phyloP scores from a whole-genome alignment of 345 rosid genomes.

The Anacardium occidentale region DNA sequence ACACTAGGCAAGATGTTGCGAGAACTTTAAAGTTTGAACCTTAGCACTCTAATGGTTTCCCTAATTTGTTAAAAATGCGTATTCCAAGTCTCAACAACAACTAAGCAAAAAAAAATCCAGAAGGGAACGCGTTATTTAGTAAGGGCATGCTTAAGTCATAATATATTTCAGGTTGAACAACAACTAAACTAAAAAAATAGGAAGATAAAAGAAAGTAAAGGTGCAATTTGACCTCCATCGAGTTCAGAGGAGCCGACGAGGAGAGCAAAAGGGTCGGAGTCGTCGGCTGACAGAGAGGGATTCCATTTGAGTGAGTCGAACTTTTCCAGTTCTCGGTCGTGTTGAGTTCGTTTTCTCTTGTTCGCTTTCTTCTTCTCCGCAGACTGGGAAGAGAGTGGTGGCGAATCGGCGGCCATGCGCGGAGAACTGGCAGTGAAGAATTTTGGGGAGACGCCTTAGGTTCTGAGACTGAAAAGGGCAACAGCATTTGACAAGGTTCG shows the following conservation, averaged over 20 bases:
- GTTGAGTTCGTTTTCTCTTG: conserved; percentile 38
- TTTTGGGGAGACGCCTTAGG: too few relatives aligned
- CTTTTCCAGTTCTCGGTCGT: conserved; percentile 41
- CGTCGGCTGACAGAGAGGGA: conserved; percentile 45
- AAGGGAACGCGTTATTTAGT: too few relatives aligned
- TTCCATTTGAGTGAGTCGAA: conserved; percentile 64
- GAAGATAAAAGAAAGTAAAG: not conserved
- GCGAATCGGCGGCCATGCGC: conserved; percentile 31
- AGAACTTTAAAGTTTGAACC: not conserved
- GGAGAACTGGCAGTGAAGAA: not conserved
- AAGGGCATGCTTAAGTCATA: too few relatives aligned
- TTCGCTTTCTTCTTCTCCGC: conserved; percentile 24
- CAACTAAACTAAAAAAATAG: not conserved
- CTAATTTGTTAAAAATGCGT: not conserved
- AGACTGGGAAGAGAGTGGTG: conserved; percentile 7
- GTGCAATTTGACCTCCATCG: conserved; percentile 59
- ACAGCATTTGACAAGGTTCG: too few relatives aligned
- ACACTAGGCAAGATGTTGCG: not conserved
- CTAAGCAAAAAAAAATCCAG: not conserved
- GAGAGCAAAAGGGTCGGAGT: conserved; percentile 47
- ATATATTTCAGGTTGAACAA: too few relatives aligned
- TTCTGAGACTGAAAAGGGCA: too few relatives aligned
- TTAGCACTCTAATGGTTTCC: not conserved
- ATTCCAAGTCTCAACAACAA: not conserved
- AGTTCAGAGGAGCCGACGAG: conserved; percentile 61